These are phyloP conservation scores for Trifolium fragiferum DNA, from an alignment of 306 rosid genomes.

Conservation along the genomic window DNA sequence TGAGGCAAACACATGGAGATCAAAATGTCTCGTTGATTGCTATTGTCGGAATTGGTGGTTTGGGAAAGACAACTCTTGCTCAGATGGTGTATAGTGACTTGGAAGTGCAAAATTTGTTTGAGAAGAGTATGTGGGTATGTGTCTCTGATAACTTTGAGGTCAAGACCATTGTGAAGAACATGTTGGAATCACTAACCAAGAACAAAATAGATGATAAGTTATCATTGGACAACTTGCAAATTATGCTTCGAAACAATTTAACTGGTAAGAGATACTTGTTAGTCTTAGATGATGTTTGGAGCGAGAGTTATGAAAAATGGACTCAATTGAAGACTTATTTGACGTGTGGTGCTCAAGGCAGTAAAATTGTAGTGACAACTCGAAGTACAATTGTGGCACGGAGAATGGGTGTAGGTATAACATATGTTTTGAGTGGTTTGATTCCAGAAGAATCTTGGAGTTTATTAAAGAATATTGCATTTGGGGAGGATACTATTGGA, in stretches of 20 bases:
- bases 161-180: background rate
- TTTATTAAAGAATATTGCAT: background rate
- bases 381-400: background rate
- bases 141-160: conserved; percentile 17
- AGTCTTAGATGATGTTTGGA: background rate
- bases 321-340: background rate
- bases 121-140: background rate
- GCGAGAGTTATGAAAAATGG: background rate
- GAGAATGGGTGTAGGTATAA: background rate
- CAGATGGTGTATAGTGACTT: background rate
- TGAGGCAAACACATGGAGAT: background rate
- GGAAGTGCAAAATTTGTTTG: no score
- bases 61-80: conserved; percentile 40
- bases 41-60: conserved; percentile 40
- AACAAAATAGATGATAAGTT: background rate
- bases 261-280: background rate
- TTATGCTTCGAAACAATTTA: background rate
- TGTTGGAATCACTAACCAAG: background rate
- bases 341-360: background rate
- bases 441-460: background rate
- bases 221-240: background rate
- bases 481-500: background rate
- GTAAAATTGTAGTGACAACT: background rate
- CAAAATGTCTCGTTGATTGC: background rate
- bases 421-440: background rate